A percentile compares a stretch with the other conserved stretches of the same genome.
Conservation (phyloP, 495 filamentous ascomycete species). For the Penicillium goetzii region DNA sequence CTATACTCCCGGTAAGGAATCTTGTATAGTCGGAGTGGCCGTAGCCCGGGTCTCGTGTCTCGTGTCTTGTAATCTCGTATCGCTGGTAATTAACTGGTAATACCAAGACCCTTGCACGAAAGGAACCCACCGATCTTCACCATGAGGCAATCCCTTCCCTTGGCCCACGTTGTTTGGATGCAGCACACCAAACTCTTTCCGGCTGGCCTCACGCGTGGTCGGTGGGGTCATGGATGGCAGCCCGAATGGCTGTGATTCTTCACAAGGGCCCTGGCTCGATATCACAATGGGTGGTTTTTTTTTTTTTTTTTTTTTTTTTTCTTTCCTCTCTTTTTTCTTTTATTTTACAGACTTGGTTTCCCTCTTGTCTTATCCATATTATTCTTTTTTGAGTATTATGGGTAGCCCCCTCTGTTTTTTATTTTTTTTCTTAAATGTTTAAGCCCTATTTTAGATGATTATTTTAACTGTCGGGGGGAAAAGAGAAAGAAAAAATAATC, state of each 20-base stretch:
- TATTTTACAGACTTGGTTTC: background rate
- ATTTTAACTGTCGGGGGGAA: background rate
- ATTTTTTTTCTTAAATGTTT: background rate
- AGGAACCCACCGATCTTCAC: constrained; percentile 36
- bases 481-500: background rate
- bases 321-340: too few relatives aligned
- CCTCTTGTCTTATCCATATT: constrained; percentile 2
- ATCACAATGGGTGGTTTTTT: constrained; percentile 21
- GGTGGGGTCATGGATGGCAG: constrained; percentile 50
- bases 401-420: background rate
- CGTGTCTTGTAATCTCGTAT: background rate
- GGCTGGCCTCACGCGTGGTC: constrained; percentile 43
- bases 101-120: constrained; percentile 17
- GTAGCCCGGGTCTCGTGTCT: too few relatives aligned
- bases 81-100: background rate
- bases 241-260: constrained; percentile 40
- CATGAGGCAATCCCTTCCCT: constrained; percentile 38
- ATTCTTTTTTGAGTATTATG: background rate
- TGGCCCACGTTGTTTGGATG: constrained; percentile 52
- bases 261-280: constrained; percentile 24
- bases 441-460: background rate
- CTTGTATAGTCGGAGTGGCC: background rate
- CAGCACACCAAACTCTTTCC: constrained; percentile 49
- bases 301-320: constrained; percentile 13
- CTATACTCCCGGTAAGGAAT: background rate